Evolutionary conservation across 352 stramenopile species (phyloP), one percentile per base, ranked within the genome.

Genomic region (Thalassiosira livingstoniorum): DNA sequence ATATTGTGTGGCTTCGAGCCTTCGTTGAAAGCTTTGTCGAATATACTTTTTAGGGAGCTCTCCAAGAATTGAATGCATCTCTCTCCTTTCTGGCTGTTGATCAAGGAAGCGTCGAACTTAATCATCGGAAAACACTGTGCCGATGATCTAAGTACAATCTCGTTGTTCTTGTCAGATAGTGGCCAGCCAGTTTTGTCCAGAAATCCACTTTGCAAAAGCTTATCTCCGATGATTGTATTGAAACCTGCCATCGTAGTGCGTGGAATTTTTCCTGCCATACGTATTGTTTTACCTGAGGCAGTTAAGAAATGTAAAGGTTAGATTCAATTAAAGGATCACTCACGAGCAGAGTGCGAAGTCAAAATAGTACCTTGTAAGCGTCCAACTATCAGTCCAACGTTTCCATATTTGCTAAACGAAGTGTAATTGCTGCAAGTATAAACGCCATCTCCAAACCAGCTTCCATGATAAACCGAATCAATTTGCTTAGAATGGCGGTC

Each of bases 21-120:
- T 82, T 53, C 47, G 82, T 86, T 4, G 89, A 91, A 11, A 82
- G 85, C 42, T 53, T 55, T 39, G 70, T 54, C 63, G 21, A 43
- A 53, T 80, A 71, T 35, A 74, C 61, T 25, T 43, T 39, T 29
- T 37, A 34, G 31, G 42, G 65, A 27, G 35, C 51, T 54, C 72
- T 55, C 27, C 64, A 68, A 57, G 72, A 72, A 2, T 25, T 47
- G 7, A 5, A 62, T 62, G n/a, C 18, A 62, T 37, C n/a, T 4
- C 18, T 39, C 4, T 10, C 54, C 54, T 35, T 62, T 21, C 37
- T 35, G 18, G 3, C 54, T 29, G 54, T 15, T 23, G 4, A 35
- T 29, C 18, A 62, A 5, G 2, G 18, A 10, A 39, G 7, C 37
- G n/a, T 62, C 54, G 25, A 39, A 62, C 37, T 29, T 31, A 35